Evolutionary conservation across 192 early-diverging fungal genomes (phyloP).

Genomic region (Oehlia diaphana): DNA sequence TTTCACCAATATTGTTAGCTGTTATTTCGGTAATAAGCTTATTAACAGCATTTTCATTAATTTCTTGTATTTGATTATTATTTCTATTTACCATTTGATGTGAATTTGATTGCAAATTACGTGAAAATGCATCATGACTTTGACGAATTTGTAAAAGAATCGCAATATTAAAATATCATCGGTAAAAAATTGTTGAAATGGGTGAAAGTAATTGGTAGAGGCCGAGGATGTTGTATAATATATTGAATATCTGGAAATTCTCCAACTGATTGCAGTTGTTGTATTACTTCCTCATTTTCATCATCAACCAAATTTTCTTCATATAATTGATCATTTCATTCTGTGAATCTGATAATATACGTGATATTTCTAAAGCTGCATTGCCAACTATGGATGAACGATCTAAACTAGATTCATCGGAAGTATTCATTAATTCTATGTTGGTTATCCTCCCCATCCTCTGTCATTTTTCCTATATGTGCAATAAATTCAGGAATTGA

Average conservation of each 20-base stretch:
- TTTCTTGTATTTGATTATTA: not conserved
- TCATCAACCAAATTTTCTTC: not conserved
- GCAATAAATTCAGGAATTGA: too few species aligned
- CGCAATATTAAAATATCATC: not conserved
- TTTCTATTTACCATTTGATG: not conserved
- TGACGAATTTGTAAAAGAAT: conserved; percentile 1
- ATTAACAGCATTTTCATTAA: not conserved
- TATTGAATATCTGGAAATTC: not conserved
- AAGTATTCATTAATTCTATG: not conserved
- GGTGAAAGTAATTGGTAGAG: not conserved
- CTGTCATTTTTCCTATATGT: too few species aligned
- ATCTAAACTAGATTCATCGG: not conserved
- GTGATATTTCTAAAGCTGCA: not conserved
- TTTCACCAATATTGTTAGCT: not conserved
- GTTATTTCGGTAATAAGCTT: not conserved
- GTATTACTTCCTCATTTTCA: not conserved
- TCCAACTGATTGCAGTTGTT: not conserved
- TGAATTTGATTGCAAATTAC: not conserved
- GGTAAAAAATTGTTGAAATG: not conserved
- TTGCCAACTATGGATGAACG: not conserved
- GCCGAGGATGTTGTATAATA: not conserved
- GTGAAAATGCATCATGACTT: not conserved
- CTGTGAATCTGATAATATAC: not conserved
- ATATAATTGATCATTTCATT: not conserved
- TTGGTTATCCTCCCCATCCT: too few species aligned